Base-by-base conservation (phyloP, 1,139 yeast species). In the Scheffersomyces lignicola region DNA sequence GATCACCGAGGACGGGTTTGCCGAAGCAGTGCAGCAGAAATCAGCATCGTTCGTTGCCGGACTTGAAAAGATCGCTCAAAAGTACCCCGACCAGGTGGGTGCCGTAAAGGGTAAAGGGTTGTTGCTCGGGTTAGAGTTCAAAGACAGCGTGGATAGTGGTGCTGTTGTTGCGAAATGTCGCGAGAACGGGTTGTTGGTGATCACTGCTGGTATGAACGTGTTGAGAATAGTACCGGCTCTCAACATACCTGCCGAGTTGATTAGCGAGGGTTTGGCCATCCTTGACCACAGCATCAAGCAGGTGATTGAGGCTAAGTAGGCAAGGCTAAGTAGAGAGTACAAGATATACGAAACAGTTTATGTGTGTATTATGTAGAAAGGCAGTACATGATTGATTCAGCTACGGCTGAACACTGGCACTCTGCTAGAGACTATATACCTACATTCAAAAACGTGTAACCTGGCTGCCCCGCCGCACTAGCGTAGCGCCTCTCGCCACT, bases 201-300 rank as follows among this genome's bases (percentile, higher is more conserved):
- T 92, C 39, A 83, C 95, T 29, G 96, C 97, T 10, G 98, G 97
- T 35, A 80, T 83, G 54, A 89, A 89, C 55, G 92, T 94, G 5
- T 65, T 92, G 34, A 78, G 98, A 62, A 71, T 92, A 42, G 94
- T 92, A 15, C 98, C 98, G 15, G 95, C 98, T 3, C 73, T 92
- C 56, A 89, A 85, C 48, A 88, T 89, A 42, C 83, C 81, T 20
- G 78, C 82, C 37, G 80, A 78, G 18, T 76, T 75, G 29, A 78
- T 88, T 33, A 69, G 70, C 27, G 76, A 78, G 46, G 98, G 97
- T 16, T 62, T 90, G 38, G 71, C 67, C 12, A 76, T 88, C 32
- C 75, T 92, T 41, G 80, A 42, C 8, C 43, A 48, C 23, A 43
- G 51, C 32, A 36, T 57, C 5, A 48, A 48, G 18, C 44, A 45